Evolutionary conservation across 2,329 filamentous ascomycete species (phyloP).

Genomic region (Penicillium sp.): DNA sequence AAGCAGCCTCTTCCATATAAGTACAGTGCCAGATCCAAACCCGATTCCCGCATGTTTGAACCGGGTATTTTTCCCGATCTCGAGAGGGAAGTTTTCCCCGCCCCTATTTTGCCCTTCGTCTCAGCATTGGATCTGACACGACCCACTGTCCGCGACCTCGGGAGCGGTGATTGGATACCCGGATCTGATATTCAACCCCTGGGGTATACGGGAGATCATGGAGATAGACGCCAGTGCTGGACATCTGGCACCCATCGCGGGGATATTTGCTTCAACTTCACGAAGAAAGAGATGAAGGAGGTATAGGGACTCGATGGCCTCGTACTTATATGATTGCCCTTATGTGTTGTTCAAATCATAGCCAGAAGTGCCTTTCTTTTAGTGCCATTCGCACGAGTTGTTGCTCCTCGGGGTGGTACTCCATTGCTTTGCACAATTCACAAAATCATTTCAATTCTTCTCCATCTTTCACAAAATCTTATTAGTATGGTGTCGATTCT

Average conservation of each 20-base stretch:
- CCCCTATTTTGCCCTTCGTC: background rate
- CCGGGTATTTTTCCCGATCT: conserved; percentile 7
- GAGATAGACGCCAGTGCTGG: too few relatives aligned
- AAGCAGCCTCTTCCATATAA: background rate
- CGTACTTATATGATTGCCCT: too few relatives aligned
- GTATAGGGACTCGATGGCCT: too few relatives aligned
- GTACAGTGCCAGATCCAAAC: too few relatives aligned
- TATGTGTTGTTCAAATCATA: too few relatives aligned
- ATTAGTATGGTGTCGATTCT: conserved; percentile 22
- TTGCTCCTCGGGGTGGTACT: background rate
- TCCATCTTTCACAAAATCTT: background rate
- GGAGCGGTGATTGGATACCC: too few relatives aligned
- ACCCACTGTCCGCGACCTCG: background rate
- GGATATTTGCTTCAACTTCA: too few relatives aligned
- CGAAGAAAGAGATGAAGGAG: too few relatives aligned
- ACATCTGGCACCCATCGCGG: too few relatives aligned
- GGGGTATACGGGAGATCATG: too few relatives aligned
- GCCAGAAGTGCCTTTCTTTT: too few relatives aligned
- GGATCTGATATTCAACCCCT: too few relatives aligned
- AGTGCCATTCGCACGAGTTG: background rate
- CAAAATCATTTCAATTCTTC: background rate
- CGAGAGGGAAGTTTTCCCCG: conserved; percentile 23
- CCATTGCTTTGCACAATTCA: background rate
- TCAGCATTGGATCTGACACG: background rate
- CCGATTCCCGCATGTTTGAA: background rate